Conservation (phyloP, 2,329 filamentous ascomycete species). For the Colletotrichum tropicale region DNA sequence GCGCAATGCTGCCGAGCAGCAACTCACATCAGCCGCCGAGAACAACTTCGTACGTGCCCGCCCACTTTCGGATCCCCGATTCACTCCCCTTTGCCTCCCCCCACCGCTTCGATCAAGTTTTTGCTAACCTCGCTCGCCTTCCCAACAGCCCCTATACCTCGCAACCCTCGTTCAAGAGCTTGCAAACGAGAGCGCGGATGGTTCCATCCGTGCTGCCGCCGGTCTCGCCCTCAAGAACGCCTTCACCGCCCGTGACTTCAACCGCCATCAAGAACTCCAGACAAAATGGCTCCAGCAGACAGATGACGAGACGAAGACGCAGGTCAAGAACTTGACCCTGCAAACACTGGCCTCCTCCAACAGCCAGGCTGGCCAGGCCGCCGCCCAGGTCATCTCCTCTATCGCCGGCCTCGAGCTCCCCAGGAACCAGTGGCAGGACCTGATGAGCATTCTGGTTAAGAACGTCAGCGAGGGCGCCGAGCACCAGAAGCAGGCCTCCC, state of each 20-base stretch:
- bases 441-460: slow-evolving; percentile 88
- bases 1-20: slow-evolving; percentile 91
- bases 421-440: slow-evolving; percentile 88
- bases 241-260: slow-evolving; percentile 90
- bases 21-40: slow-evolving; percentile 90
- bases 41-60: slow-evolving; percentile 81
- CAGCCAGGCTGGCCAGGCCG: slow-evolving; percentile 82
- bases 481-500: slow-evolving; percentile 90
- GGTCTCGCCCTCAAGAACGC: slow-evolving; percentile 98
- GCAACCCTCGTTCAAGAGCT: slow-evolving; percentile 91
- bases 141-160: slow-evolving; percentile 82
- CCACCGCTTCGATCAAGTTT: neutral
- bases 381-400: slow-evolving; percentile 93
- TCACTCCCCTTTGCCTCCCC: slow-evolving; percentile 12
- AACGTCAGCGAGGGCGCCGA: slow-evolving; percentile 88
- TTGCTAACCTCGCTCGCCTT: slow-evolving; percentile 28
- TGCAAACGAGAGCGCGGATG: slow-evolving; percentile 84
- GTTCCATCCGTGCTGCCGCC: slow-evolving; percentile 89
- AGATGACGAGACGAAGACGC: slow-evolving; percentile 79
- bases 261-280: slow-evolving; percentile 88
- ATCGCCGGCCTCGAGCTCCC: slow-evolving; percentile 96
- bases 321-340: slow-evolving; percentile 89
- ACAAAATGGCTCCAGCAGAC: slow-evolving; percentile 90
- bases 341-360: slow-evolving; percentile 84
- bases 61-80: slow-evolving; percentile 22